Evolutionary conservation across 2,329 filamentous ascomycete species (phyloP).

Genomic region (Microdochium bolleyi): DNA sequence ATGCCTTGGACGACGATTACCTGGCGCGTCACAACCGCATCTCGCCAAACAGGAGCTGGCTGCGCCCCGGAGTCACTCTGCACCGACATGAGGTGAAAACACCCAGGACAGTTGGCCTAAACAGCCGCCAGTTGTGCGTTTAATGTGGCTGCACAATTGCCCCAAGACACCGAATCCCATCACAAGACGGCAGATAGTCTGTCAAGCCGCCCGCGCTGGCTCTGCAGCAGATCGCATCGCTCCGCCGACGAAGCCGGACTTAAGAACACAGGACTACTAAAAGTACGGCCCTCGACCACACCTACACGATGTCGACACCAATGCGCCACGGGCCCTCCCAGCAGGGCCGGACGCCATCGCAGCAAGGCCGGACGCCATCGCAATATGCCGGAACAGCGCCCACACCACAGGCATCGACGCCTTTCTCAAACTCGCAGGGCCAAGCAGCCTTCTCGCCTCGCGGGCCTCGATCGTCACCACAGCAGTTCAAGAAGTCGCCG

Average conservation of each 20-base stretch:
- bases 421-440: constrained; percentile 48
- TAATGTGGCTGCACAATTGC: too few species aligned
- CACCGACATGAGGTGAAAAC: too few species aligned
- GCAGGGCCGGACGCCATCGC: constrained; percentile 41
- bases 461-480: constrained; percentile 51
- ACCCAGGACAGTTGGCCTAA: too few species aligned
- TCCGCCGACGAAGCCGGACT: not conserved
- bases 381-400: constrained; percentile 27
- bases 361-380: constrained; percentile 36
- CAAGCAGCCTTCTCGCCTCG: constrained; percentile 52
- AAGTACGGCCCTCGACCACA: not conserved
- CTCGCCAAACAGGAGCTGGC: too few species aligned
- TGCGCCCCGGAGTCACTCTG: too few species aligned
- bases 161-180: too few species aligned
- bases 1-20: too few species aligned
- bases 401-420: constrained; percentile 60
- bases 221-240: not conserved
- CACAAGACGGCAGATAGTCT: too few species aligned
- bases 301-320: constrained; percentile 21
- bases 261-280: not conserved
- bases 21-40: too few species aligned
- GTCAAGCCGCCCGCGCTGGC: too few species aligned
- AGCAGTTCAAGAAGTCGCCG: constrained; percentile 57
- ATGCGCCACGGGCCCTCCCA: constrained; percentile 34
- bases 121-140: too few species aligned